These are phyloP conservation scores for Moelleriella libera DNA, from an alignment of 2,329 filamentous ascomycete genomes.

Conservation along the genomic window DNA sequence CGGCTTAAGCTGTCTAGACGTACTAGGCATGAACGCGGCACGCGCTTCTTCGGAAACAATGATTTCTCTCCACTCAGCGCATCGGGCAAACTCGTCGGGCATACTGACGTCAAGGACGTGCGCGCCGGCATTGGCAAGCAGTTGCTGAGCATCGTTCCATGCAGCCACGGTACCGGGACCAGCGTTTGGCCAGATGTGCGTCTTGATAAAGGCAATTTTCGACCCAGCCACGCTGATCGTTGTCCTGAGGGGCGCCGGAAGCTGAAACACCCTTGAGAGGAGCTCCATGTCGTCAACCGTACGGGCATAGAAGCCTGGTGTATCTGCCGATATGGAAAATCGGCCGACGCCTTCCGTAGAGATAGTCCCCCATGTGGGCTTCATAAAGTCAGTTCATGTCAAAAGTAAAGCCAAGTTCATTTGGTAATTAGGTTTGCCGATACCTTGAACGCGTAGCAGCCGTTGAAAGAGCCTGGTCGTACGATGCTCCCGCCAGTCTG, in stretches of 20 bases:
- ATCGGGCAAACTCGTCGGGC: conserved; percentile 29
- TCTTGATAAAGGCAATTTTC: conserved; percentile 40
- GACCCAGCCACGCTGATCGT: conserved; percentile 25
- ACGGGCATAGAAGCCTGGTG: conserved; percentile 45
- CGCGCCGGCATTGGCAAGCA: conserved; percentile 33
- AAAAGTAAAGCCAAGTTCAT: neutral
- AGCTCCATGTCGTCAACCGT: conserved; percentile 43
- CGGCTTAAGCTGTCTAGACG: neutral
- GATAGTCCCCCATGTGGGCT: conserved; percentile 49
- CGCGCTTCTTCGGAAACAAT: conserved; percentile 4
- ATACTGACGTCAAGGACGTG: conserved; percentile 40
- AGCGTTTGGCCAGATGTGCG: conserved; percentile 33
- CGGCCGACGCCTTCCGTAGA: conserved; percentile 47
- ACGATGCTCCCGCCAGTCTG: conserved; percentile 54
- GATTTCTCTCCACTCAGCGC: conserved; percentile 30
- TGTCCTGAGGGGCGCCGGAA: conserved; percentile 23
- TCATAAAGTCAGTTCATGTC: neutral
- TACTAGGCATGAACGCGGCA: conserved; percentile 7
- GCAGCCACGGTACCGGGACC: conserved; percentile 28
- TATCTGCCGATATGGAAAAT: conserved; percentile 46
- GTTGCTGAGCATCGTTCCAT: conserved; percentile 21
- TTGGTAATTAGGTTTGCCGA: neutral
- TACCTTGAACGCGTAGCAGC: conserved; percentile 45
- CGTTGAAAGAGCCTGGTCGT: conserved; percentile 50
- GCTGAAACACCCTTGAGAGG: conserved; percentile 35